These are phyloP conservation scores for Jatropha podagrica DNA, from an alignment of 441 rosid species.

Conservation along the genomic window DNA sequence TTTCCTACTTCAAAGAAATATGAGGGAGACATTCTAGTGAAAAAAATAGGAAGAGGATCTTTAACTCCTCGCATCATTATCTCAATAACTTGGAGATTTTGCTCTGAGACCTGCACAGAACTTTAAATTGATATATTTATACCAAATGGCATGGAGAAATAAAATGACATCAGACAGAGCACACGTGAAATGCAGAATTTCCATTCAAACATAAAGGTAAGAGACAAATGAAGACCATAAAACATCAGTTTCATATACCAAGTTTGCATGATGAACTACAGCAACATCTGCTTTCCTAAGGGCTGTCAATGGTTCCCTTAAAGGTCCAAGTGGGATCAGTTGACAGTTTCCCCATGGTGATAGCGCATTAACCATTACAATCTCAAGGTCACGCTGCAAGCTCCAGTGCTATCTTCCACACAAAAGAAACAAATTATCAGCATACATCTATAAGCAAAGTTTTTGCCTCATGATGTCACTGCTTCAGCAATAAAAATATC, in stretches of 20 bases:
- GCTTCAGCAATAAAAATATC: slow-evolving; percentile 1
- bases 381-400: slow-evolving; percentile 72
- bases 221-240: not conserved
- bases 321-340: slow-evolving; percentile 76
- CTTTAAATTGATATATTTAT: slow-evolving; percentile 13
- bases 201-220: not conserved
- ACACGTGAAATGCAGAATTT: not conserved
- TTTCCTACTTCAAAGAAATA: slow-evolving; percentile 53
- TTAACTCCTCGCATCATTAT: slow-evolving; percentile 45
- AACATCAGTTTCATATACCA: slow-evolving; percentile 41
- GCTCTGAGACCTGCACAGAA: slow-evolving; percentile 48
- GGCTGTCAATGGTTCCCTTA: slow-evolving; percentile 73
- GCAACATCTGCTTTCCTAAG: slow-evolving; percentile 61
- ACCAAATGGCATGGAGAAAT: not conserved
- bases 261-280: slow-evolving; percentile 70
- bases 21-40: slow-evolving; percentile 60
- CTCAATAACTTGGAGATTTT: slow-evolving; percentile 48
- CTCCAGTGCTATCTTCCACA: slow-evolving; percentile 73
- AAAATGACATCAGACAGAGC: not conserved
- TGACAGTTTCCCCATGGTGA: slow-evolving; percentile 73
- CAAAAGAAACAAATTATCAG: slow-evolving; percentile 25
- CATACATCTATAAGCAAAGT: slow-evolving; percentile 13
- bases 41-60: slow-evolving; percentile 52
- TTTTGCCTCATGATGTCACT: slow-evolving; percentile 3
- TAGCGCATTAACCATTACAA: slow-evolving; percentile 83